Conservation (phyloP, 495 filamentous ascomycete species). For the Ascobolus immersus region DNA sequence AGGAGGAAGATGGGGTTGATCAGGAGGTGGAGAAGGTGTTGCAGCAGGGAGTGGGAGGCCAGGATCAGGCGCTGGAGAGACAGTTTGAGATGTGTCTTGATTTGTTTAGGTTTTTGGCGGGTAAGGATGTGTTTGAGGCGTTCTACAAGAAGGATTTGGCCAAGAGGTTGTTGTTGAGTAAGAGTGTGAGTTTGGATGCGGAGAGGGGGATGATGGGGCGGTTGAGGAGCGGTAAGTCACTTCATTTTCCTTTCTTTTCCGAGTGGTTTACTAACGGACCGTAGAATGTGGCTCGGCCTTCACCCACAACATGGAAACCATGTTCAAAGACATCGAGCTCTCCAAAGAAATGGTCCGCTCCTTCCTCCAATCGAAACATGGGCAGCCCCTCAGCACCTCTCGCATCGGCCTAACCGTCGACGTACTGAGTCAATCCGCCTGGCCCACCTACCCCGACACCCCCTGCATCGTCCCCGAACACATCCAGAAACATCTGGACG, state of each 20-base stretch:
- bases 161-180: slow-evolving; percentile 59
- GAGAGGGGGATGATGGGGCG: slow-evolving; percentile 84
- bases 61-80: slow-evolving; percentile 67
- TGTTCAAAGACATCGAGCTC: slow-evolving; percentile 96
- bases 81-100: slow-evolving; percentile 81
- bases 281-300: slow-evolving; percentile 75
- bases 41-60: slow-evolving; percentile 39
- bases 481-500: slow-evolving; percentile 37
- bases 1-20: slow-evolving; percentile 21
- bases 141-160: slow-evolving; percentile 98
- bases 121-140: slow-evolving; percentile 91
- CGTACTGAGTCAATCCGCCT: slow-evolving; percentile 63
- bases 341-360: slow-evolving; percentile 58
- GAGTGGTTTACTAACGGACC: slow-evolving; percentile 1
- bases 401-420: slow-evolving; percentile 62
- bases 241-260: slow-evolving; percentile 1
- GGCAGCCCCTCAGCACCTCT: slow-evolving; percentile 21
- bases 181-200: slow-evolving; percentile 79
- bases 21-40: slow-evolving; percentile 25
- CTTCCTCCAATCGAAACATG: slow-evolving; percentile 29
- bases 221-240: slow-evolving; percentile 41
- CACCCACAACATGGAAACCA: slow-evolving; percentile 88
- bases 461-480: slow-evolving; percentile 47
- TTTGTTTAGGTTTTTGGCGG: slow-evolving; percentile 87
- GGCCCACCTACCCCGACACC: slow-evolving; percentile 76